Conservation (phyloP, 352 stramenopile species). For the Aphanomyces astaci region DNA sequence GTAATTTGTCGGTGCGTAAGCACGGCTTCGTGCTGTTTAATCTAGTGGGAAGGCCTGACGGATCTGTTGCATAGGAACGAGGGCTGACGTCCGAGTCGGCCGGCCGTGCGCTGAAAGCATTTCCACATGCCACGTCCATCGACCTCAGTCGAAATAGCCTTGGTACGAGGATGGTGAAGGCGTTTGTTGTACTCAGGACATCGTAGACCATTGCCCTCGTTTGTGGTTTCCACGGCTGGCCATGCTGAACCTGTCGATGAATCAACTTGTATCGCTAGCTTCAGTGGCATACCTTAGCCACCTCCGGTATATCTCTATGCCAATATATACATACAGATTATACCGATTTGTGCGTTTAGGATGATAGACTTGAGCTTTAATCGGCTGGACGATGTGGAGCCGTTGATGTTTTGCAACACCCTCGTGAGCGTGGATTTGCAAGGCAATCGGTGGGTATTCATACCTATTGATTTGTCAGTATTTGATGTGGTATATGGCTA, state of each 20-base stretch:
- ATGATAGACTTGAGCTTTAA: slow-evolving; percentile 15
- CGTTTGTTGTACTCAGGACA: not conserved
- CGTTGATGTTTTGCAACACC: not conserved
- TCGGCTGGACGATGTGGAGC: not conserved
- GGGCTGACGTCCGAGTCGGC: not conserved
- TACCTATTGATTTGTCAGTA: no score
- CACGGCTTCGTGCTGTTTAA: not conserved
- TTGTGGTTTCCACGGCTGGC: not conserved
- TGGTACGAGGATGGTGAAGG: not conserved
- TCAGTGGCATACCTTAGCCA: not conserved
- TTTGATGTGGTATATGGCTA: not conserved
- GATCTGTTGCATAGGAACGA: not conserved
- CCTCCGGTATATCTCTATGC: not conserved
- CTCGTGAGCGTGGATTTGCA: not conserved
- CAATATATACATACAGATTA: no score
- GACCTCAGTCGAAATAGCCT: slow-evolving; percentile 4
- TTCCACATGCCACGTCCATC: not conserved
- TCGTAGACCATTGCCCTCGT: not conserved
- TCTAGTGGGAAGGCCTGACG: not conserved
- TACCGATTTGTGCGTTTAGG: no score
- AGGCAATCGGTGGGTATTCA: slow-evolving; percentile 14
- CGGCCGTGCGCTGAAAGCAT: not conserved
- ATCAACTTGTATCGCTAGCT: not conserved
- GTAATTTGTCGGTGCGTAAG: not conserved
- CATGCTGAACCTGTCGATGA: slow-evolving; percentile 1